A percentile compares a stretch with the other conserved stretches of the same genome.
Conservation (phyloP, 495 filamentous ascomycete species). For the Podospora pseudopauciseta region DNA sequence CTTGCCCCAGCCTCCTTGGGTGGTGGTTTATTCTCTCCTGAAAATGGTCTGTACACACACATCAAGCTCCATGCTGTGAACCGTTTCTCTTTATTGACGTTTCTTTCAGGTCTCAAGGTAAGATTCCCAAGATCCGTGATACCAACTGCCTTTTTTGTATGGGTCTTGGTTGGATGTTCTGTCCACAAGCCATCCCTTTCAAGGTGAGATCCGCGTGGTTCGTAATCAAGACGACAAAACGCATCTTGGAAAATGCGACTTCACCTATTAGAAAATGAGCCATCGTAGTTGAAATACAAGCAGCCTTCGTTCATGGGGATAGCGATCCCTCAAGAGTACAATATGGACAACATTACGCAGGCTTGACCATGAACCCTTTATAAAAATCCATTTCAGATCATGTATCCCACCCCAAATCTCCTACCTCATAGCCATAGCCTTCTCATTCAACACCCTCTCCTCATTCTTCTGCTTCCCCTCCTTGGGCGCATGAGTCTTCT, state of each 20-base stretch:
- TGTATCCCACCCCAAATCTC: neutral
- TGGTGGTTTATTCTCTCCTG: neutral
- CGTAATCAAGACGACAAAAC: too few relatives aligned
- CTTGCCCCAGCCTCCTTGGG: neutral
- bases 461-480: neutral
- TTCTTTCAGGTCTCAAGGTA: slow-evolving; percentile 1
- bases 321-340: too few relatives aligned
- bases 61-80: neutral
- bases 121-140: neutral
- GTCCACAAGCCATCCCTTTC: too few relatives aligned
- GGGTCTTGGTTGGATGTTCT: neutral
- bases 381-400: neutral
- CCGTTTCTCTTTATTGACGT: neutral
- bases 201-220: too few relatives aligned
- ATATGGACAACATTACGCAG: neutral
- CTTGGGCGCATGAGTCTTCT: slow-evolving; percentile 46
- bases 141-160: neutral
- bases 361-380: neutral
- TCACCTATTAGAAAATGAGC: too few relatives aligned
- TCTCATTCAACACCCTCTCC: neutral
- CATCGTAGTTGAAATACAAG: too few relatives aligned
- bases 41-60: neutral
- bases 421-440: neutral
- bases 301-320: too few relatives aligned
- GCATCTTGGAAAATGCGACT: too few relatives aligned